Conservation (phyloP, 225 moss, liverwort and hornwort genomes). For the Antitrichia curtipendula region DNA sequence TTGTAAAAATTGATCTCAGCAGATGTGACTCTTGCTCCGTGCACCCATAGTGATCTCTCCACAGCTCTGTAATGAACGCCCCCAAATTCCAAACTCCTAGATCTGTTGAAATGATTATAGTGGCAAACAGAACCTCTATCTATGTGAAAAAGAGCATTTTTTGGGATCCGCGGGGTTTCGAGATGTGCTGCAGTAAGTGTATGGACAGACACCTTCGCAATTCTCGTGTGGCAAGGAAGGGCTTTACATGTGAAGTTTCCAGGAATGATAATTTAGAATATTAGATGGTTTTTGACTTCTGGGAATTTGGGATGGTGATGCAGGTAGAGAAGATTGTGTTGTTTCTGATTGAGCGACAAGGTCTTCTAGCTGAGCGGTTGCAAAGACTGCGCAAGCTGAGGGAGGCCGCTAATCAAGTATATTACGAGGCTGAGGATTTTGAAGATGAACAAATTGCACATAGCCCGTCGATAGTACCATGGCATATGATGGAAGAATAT, state of each 20-base stretch:
- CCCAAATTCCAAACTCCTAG: not conserved
- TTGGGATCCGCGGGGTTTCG: not conserved
- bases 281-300: not conserved
- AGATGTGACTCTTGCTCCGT: not conserved
- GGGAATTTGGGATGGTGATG: not conserved
- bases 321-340: constrained; percentile 92
- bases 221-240: not conserved
- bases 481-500: constrained; percentile 44
- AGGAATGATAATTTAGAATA: not conserved
- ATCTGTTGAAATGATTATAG: not conserved
- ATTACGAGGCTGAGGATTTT: constrained; percentile 3
- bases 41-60: not conserved
- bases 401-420: constrained; percentile 12
- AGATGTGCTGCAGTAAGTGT: not conserved
- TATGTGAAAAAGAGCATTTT: not conserved
- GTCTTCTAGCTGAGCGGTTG: constrained; percentile 73
- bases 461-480: constrained; percentile 11
- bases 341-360: constrained; percentile 86
- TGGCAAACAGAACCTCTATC: not conserved
- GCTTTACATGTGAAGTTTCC: no score
- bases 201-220: not conserved
- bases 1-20: not conserved
- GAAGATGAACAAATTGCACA: not conserved
- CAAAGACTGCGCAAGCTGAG: constrained; percentile 51
- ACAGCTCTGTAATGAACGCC: not conserved